Conservation (phyloP, 2,329 filamentous ascomycete genomes). For the Colletotrichum sp. region DNA sequence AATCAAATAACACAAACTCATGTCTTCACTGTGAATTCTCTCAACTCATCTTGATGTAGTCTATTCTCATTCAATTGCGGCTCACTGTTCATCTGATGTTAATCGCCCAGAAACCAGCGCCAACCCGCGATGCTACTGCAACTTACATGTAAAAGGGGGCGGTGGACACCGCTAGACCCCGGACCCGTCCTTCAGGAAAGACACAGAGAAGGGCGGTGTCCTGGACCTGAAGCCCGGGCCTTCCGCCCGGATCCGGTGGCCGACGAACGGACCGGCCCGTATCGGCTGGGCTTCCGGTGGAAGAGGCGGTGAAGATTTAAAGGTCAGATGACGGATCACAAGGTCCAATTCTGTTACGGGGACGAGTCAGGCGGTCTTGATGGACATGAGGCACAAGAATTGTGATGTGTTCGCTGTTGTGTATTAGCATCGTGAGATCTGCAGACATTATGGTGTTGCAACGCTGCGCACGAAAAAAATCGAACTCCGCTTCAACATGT, state of each 20-base stretch:
- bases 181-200: not conserved
- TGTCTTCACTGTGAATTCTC: not conserved
- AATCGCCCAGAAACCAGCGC: too few relatives aligned
- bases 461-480: not conserved
- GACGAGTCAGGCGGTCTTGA: not conserved
- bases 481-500: not conserved
- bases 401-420: not conserved
- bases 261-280: conserved; percentile 11
- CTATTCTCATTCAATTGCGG: not conserved
- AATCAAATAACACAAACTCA: not conserved
- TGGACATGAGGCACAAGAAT: not conserved
- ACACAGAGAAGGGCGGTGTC: not conserved
- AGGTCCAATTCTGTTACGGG: not conserved
- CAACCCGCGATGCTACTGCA: not conserved
- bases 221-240: not conserved
- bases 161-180: not conserved
- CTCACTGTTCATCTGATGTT: not conserved
- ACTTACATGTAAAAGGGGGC: not conserved
- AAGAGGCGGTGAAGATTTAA: conserved; percentile 10
- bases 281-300: not conserved
- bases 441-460: not conserved
- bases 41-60: not conserved
- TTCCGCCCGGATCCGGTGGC: not conserved
- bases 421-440: not conserved
- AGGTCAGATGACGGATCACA: not conserved